Evolutionary conservation across 306 rosid genomes (phyloP).

Genomic region (Bauhinia variegata): DNA sequence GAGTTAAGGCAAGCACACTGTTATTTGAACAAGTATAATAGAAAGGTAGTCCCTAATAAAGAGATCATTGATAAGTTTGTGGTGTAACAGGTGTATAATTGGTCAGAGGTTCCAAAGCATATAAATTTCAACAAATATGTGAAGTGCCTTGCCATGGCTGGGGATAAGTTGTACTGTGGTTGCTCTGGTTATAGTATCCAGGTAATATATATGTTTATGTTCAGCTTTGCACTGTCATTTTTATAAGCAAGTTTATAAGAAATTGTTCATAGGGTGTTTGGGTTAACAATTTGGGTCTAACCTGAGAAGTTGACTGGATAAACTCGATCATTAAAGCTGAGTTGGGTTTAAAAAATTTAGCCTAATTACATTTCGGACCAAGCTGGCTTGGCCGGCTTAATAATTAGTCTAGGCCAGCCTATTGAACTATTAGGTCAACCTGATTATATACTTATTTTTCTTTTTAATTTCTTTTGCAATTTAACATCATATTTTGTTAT

Average conservation of each 20-base stretch:
- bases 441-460: too few relatives aligned
- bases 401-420: too few relatives aligned
- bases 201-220: constrained; percentile 50
- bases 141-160: constrained; percentile 70
- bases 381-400: too few relatives aligned
- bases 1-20: constrained; percentile 68
- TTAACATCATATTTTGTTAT: too few relatives aligned
- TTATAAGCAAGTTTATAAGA: not conserved
- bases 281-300: too few relatives aligned
- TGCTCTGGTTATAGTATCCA: constrained; percentile 83
- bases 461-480: too few relatives aligned
- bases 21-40: constrained; percentile 4
- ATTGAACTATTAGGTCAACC: too few relatives aligned
- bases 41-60: constrained; percentile 27
- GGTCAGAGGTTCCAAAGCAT: constrained; percentile 68
- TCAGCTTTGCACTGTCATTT: not conserved
- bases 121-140: constrained; percentile 79
- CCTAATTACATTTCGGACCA: too few relatives aligned
- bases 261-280: constrained; percentile 11
- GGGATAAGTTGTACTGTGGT: constrained; percentile 77
- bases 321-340: too few relatives aligned
- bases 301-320: too few relatives aligned
- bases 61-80: constrained; percentile 11
- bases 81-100: constrained; percentile 61
- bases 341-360: too few relatives aligned